Percentiles rank a stretch among this genome's conserved stretches.
phyloP scores from a whole-genome alignment of 106 monocot genomes.

The Dendrobium catenatum region DNA sequence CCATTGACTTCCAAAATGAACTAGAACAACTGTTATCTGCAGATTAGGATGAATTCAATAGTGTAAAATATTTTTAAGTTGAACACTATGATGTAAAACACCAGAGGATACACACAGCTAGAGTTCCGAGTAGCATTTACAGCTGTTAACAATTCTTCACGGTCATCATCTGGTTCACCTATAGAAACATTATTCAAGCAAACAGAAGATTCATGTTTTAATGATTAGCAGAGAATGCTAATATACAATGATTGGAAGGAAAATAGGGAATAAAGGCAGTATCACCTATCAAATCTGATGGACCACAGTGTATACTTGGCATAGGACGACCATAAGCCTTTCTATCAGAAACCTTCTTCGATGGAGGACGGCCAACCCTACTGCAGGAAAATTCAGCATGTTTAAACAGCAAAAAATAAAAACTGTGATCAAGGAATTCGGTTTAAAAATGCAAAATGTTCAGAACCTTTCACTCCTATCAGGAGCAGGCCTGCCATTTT shows the following conservation, averaged over 20 bases:
- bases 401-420: constrained; percentile 1
- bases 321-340: constrained; percentile 49
- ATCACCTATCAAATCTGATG: constrained; percentile 48
- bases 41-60: background rate
- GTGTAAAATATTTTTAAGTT: background rate
- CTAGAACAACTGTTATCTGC: constrained; percentile 42
- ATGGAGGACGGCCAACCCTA: constrained; percentile 66
- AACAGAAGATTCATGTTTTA: background rate
- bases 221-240: background rate
- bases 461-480: constrained; percentile 69
- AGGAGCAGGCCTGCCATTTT: constrained; percentile 54
- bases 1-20: constrained; percentile 73
- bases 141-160: constrained; percentile 64
- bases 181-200: constrained; percentile 7
- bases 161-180: constrained; percentile 81
- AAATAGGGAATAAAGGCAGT: background rate
- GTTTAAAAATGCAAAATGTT: constrained; percentile 4
- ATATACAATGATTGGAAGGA: background rate
- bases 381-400: constrained; percentile 25
- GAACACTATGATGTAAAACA: background rate
- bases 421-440: background rate
- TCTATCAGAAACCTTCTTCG: constrained; percentile 74
- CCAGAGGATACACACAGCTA: constrained; percentile 26
- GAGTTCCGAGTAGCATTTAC: constrained; percentile 47
- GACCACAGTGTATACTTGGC: constrained; percentile 24